Conservation (phyloP, 331 rosid genomes). For the Acacia concinna region DNA sequence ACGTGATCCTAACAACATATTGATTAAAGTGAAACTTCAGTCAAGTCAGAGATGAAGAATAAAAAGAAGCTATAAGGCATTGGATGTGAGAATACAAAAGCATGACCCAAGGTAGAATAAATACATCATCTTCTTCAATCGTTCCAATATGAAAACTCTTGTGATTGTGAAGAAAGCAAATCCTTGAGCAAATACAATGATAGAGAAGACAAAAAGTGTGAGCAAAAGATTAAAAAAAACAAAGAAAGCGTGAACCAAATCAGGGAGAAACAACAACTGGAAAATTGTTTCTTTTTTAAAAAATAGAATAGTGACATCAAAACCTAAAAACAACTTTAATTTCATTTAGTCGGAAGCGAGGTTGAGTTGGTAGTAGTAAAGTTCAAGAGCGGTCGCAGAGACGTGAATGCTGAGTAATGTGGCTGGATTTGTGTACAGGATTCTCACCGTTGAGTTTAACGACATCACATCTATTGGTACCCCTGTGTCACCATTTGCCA, state of each 20-base stretch:
- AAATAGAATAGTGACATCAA: no score
- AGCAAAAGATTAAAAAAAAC: no score
- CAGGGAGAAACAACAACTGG: no score
- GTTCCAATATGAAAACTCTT: no score
- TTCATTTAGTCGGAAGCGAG: conserved; percentile 79
- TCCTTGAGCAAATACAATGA: no score
- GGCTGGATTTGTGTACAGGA: conserved; percentile 67
- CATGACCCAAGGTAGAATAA: neutral
- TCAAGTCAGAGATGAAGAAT: conserved; percentile 8
- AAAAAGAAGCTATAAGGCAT: conserved; percentile 18
- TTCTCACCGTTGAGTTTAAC: conserved; percentile 84
- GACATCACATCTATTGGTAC: conserved; percentile 83
- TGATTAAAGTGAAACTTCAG: neutral
- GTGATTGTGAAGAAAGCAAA: no score
- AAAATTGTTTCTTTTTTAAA: no score
- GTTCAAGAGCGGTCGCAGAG: conserved; percentile 65
- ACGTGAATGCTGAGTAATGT: conserved; percentile 91
- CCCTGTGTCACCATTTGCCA: conserved; percentile 64
- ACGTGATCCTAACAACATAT: conserved; percentile 17
- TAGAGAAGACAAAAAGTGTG: no score
- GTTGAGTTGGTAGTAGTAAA: conserved; percentile 62
- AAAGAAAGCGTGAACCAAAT: no score
- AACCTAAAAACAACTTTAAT: neutral
- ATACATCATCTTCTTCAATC: no score
- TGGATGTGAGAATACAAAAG: neutral